Base-by-base conservation (phyloP, 2,329 filamentous ascomycete genomes). In the Karstenula rhodostoma region DNA sequence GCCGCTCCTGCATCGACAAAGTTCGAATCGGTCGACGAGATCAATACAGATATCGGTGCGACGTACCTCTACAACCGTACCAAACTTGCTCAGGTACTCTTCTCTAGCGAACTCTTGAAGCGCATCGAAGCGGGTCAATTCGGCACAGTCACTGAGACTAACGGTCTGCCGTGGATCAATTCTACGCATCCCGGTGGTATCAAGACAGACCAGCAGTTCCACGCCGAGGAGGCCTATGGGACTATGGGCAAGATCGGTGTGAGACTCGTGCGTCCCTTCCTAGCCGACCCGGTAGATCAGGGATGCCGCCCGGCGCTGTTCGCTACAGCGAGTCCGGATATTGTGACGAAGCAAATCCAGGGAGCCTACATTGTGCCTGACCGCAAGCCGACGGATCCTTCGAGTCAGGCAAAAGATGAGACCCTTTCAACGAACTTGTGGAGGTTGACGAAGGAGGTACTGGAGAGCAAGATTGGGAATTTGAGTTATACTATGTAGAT, bases 141-240 rank as follows among this genome's bases (percentile, higher is more conserved):
- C 40, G 72, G 73, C 8, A 33, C 64, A 19, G 64, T 68, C 9
- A 71, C 67, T 1, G 77, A 79, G 57, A 68, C 73, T 27, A 70
- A 73, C 4, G 75, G 77, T 10, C 62, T 81, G 59, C 79, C 82
- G 2, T 84, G 77, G 74, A 79, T 83, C 67, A 83, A 83, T 55
- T 81, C 82, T 0, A 81, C 79, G 7, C 83, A 85, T 58, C 83
- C 83, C 0, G 83, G 83, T 0, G 83, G 69, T 10, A 80, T 85
- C 15, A 65, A 64, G 6, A 85, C 83, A 0, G 80, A 83, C 62
- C 81, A 84, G 67, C 82, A 75, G 56, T 67, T 79, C 6, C 84
- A 86, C 60, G 81, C 82, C 0, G 77, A 80, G 15, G 82, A 85
- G 35, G 80, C 81, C 1, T 85, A 86, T 59, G 83, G 82, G 0